Base-by-base conservation (phyloP, 495 filamentous ascomycete genomes). In the Xylona heveae region DNA sequence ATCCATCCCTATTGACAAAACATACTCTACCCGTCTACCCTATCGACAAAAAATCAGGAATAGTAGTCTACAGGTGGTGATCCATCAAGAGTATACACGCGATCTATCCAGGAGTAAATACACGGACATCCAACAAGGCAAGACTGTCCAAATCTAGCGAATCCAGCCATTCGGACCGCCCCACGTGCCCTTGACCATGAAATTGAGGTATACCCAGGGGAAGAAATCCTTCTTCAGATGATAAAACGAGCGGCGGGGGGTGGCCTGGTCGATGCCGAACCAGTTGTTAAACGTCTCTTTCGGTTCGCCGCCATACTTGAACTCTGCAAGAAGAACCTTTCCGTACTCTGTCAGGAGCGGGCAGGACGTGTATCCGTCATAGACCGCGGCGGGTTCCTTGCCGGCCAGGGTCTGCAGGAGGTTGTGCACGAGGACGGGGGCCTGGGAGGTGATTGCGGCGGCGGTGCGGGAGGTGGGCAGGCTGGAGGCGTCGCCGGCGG, bases 141-240 rank as follows among this genome's bases (percentile, higher is more conserved):
- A n/a, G n/a, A 25, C 13, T 25, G 7, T 25, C 23, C 23, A 7
- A 25, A 31, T 25, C 32, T 34, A 44, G 12, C 37, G 39, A 28
- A 47, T 44, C 49, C 52, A 70, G 3, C 68, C 68, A 46, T 66
- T 66, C 5, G 66, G 62, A 18, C 68, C 68, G 14, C 53, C 64
- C 68, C 68, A 73, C n/a, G 53, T 61, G 3, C 68, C 68, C 46
- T 66, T 69, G 7, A 71, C 56, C 64, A 70, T 65, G 6, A 51
- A 56, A 9, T 62, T 52, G 12, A 52, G 56, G 42, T 71, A 73
- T 28, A 73, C 68, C 67, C 66, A 71, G 0, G 68, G 68, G 57
- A 78, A 78, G 41, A 78, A 70, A 42, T 74, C 61, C 54, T 74
- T 78, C 59, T 78, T 78, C 31, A 78, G 35, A 34, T 74, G 51